Evolutionary conservation across 2,329 filamentous ascomycete genomes (phyloP), one percentile per base, ranked within the genome.

Genomic region (Fusarium sp.): DNA sequence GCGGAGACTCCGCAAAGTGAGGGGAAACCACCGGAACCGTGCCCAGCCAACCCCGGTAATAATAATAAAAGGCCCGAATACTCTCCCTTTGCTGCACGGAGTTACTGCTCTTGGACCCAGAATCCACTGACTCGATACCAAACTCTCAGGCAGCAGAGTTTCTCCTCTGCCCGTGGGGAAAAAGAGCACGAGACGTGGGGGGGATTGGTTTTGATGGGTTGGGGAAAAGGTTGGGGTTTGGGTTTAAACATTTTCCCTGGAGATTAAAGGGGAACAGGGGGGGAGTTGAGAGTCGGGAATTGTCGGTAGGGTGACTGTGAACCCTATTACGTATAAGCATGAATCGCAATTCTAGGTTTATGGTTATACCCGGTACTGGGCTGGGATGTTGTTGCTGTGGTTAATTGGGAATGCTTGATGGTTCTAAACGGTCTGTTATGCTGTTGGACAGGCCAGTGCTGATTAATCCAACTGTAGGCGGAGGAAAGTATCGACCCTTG

Each of bases 1-100:
- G 65, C 65, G 66, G 66, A 68, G 66, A 39, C 66, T 68, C 65
- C 66, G 66, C 66, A 68, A 61, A 53, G 40, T 64, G 61, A 64
- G 48, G 52, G 50, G 44, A 40, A 47, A 13, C 14, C 20, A 24
- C 24, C 24, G 24, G 11, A 22, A 19, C 65, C 51, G 37, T 49
- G 59, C 54, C 26, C 26, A 30, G 45, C 46, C 50, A 46, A 46
- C 46, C 54, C 47, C 46, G 28, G 15, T 8, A 22, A 19, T 22
- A 41, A 30, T 11, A 19, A 9, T n/a, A 64, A 49, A 52, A 65
- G 62, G 62, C 54, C 62, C 61, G 62, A 65, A 49, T 64, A 20
- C 56, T 3, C 7, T 17, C 5, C 11, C 32, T 39, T 6, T 7
- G 8, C 43, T 9, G n/a, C 41, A 15, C 41, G 45, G 46, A 52